Base-by-base conservation (phyloP, 192 early-diverging fungal species). In the Spinellus fusiger region DNA sequence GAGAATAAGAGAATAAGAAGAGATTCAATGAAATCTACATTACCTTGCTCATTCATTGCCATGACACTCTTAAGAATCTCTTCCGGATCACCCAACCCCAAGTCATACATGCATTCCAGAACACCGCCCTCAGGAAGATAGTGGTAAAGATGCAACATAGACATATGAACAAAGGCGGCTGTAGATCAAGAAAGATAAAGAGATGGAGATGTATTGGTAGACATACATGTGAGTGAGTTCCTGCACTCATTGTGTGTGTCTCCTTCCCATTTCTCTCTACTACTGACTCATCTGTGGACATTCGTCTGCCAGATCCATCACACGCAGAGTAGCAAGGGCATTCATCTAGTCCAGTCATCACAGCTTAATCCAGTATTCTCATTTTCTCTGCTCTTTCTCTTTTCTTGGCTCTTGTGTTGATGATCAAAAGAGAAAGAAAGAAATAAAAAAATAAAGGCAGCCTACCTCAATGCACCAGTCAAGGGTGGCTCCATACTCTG, bases 401-500 rank as follows among this genome's bases (percentile, higher is more conserved):
- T 7, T 33, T n/a, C 28, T 13, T 33, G 7, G 13, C 28, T 33
- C n/a, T n/a, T n/a, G n/a, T n/a, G n/a, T n/a, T n/a, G n/a, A n/a
- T n/a, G n/a, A n/a, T n/a, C n/a, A n/a, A n/a, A n/a, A n/a, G n/a
- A n/a, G n/a, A n/a, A n/a, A n/a, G n/a, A n/a, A n/a, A n/a, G n/a
- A n/a, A n/a, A n/a, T n/a, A n/a, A n/a, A n/a, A n/a, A n/a, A n/a
- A n/a, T n/a, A n/a, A n/a, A n/a, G n/a, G n/a, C n/a, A n/a, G 31
- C 31, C 37, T 55, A 55, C 54, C 33, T 61, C 56, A 5, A 79
- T 49, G 9, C 72, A 66, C 57, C 68, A 71, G 53, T 76, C 73
- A n/a, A 79, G 54, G 5, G 71, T 66, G 28, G 74, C 71, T 7
- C 70, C 74, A 63, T 74, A 71, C 47, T 73, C 73, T 49, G 73